phyloP scores from a whole-genome alignment of 495 filamentous ascomycete species.

The Hypoxylon trugodes region DNA sequence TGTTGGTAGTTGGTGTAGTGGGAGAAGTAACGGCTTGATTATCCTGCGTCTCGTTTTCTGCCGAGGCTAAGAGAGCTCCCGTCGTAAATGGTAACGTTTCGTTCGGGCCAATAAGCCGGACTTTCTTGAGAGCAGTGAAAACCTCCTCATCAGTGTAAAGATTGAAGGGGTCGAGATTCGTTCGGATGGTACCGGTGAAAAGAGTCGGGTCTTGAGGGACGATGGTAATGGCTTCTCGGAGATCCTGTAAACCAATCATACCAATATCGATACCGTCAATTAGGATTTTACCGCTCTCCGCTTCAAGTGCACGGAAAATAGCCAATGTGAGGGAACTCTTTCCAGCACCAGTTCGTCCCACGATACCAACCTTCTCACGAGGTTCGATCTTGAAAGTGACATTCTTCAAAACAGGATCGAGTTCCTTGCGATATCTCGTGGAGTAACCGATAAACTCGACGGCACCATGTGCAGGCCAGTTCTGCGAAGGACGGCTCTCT shows the following conservation, averaged over 20 bases:
- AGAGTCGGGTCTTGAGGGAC: slow-evolving; percentile 98
- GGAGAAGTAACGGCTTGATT: slow-evolving; percentile 31
- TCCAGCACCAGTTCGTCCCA: slow-evolving; percentile 94
- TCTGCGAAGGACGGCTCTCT: slow-evolving; percentile 74
- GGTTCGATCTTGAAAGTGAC: slow-evolving; percentile 87
- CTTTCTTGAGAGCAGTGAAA: slow-evolving; percentile 85
- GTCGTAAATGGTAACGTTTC: slow-evolving; percentile 46
- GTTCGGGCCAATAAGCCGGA: slow-evolving; percentile 80
- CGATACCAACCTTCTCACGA: slow-evolving; percentile 94
- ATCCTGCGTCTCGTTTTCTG: slow-evolving; percentile 21
- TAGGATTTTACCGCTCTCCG: slow-evolving; percentile 86
- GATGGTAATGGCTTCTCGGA: slow-evolving; percentile 94
- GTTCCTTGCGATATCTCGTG: slow-evolving; percentile 86
- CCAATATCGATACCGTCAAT: slow-evolving; percentile 93
- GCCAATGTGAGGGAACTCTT: slow-evolving; percentile 96
- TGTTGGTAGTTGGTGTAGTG: slow-evolving; percentile 66
- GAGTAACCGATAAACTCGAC: slow-evolving; percentile 89
- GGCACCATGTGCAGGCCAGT: slow-evolving; percentile 87
- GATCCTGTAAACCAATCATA: slow-evolving; percentile 85
- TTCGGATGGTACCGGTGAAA: slow-evolving; percentile 94
- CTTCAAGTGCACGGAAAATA: slow-evolving; percentile 96
- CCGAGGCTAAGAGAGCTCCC: slow-evolving; percentile 20
- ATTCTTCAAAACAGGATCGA: slow-evolving; percentile 84
- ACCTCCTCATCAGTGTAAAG: slow-evolving; percentile 93
- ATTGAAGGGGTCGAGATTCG: slow-evolving; percentile 93